Conservation (phyloP, 148 eudicot genomes). For the Fagopyrum homotropicum region DNA sequence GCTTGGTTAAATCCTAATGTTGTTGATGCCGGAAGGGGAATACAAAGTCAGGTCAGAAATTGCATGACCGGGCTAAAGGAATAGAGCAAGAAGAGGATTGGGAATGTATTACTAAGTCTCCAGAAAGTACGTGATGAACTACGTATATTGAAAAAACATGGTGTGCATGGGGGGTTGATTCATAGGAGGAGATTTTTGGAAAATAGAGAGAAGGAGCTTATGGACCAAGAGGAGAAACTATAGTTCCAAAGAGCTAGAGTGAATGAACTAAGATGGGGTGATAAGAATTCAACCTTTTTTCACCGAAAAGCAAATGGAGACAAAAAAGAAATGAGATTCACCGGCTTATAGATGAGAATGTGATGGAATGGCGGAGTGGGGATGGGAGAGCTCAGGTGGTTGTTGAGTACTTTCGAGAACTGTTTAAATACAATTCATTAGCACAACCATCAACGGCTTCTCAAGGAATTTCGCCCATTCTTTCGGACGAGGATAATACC, state of each 20-base stretch:
- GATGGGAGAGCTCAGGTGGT: background rate
- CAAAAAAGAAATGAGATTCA: background rate
- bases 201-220: background rate
- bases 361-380: background rate
- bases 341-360: background rate
- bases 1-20: background rate
- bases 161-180: background rate
- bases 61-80: background rate
- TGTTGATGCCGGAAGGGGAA: background rate
- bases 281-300: background rate
- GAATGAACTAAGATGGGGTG: background rate
- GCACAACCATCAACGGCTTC: background rate
- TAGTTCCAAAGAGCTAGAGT: background rate
- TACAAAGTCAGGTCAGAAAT: background rate
- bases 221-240: background rate
- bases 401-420: background rate
- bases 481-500: background rate
- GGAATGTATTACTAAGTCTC: background rate
- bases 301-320: background rate
- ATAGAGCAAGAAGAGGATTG: background rate
- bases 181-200: background rate
- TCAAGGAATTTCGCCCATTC: background rate
- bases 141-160: background rate
- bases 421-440: background rate
- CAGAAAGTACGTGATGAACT: background rate